phyloP scores from a whole-genome alignment of 352 stramenopile species.

The Phytophthora cryptogea region DNA sequence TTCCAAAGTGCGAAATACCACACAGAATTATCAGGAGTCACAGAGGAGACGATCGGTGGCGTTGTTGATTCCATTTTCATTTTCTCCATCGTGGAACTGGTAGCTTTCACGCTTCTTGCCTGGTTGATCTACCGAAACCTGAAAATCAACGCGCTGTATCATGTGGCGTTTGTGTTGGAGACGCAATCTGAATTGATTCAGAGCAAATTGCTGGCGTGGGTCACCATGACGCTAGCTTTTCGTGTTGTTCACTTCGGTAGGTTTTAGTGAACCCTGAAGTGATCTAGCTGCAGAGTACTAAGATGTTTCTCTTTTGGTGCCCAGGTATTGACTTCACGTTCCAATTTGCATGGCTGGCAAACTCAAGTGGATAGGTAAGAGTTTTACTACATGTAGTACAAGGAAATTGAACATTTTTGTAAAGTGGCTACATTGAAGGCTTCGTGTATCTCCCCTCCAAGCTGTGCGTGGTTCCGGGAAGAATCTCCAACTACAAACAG shows the following conservation, averaged over 20 bases:
- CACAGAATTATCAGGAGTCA: conserved; percentile 29
- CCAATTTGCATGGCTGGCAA: not conserved
- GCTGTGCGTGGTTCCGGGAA: no score
- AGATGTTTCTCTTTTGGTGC: not conserved
- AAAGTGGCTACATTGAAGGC: no score
- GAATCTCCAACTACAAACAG: no score
- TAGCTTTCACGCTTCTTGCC: conserved; percentile 28
- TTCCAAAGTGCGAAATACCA: conserved; percentile 39
- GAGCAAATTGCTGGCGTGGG: conserved; percentile 37
- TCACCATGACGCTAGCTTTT: conserved; percentile 36
- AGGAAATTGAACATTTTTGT: no score
- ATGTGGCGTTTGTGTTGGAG: conserved; percentile 46
- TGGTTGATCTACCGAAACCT: conserved; percentile 18
- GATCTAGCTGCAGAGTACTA: not conserved
- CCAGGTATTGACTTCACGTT: conserved; percentile 1
- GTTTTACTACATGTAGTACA: not conserved
- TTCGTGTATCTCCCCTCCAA: no score
- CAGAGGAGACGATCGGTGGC: conserved; percentile 1
- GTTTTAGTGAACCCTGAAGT: not conserved
- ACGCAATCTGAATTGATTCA: conserved; percentile 36
- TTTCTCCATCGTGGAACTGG: conserved; percentile 30
- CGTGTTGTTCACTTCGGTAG: conserved; percentile 36
- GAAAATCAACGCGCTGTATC: conserved; percentile 32
- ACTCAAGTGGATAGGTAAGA: not conserved
- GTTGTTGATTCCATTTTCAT: conserved; percentile 27